Base-by-base conservation (phyloP, 805 yeast genomes). In the Yamadazyma sp. region DNA sequence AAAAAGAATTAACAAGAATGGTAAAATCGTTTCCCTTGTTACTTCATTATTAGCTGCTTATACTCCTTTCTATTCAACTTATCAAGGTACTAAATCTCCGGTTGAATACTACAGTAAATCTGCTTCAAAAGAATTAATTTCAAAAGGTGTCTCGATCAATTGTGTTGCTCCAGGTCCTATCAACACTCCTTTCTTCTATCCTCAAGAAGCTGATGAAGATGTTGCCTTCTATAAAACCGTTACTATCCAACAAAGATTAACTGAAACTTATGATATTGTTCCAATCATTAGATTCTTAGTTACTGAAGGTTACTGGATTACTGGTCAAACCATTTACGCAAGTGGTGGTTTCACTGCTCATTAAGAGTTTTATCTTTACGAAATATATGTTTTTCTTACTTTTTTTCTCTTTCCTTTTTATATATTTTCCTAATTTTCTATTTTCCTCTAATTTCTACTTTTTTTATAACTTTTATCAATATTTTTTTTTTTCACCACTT, bases 21-120 rank as follows among this genome's bases (percentile, higher is more conserved):
- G 86, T 30, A 64, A 67, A 25, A 75, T 80, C 39, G 68, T 79
- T 35, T 62, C 75, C 44, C 43, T 80, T 27, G 81, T 80, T 25
- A 79, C 86, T 2, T 79, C 86, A 0, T 62, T 80, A 33, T 62
- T 80, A 40, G 86, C 82, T 30, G 87, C 84, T 15, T 80, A 74
- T 58, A 70, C 79, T 15, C 78, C 56, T 37, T 69, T 59, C 26
- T 78, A 76, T 44, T 60, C 73, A 11, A 49, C 60, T 29, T 78
- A 73, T 54, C 82, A 79, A 56, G 82, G 79, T 42, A 62, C 76
- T 13, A 78, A 76, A 50, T 70, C 75, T 5, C 70, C 75, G 10
- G 82, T 76, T 40, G 80, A 75, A 47, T 65, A 60, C 52, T 71
- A 75, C 57, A 50, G 65, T 35, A 76, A 75, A 48, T 51, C 77